Conservation (phyloP, 257 asterid genomes). For the Lavandula angustifolia region DNA sequence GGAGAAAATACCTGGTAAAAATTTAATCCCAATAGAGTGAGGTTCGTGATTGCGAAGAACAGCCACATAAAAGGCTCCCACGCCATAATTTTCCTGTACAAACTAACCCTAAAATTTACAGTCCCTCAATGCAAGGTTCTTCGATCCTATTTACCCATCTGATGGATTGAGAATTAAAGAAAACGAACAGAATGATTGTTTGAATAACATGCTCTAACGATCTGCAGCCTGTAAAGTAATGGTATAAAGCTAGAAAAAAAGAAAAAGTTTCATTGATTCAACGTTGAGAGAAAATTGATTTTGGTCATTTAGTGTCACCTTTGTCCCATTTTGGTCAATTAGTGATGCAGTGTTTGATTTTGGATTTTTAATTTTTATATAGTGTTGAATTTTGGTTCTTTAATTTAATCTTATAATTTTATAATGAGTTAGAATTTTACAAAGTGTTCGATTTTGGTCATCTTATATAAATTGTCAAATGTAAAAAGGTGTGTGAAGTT, state of each 20-base stretch:
- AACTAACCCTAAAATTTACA: conserved; percentile 23
- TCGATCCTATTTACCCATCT: conserved; percentile 6
- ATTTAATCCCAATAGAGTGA: conserved; percentile 56
- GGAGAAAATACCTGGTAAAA: conserved; percentile 66
- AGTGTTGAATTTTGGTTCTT: too few species aligned
- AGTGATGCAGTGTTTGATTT: too few species aligned
- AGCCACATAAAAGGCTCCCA: conserved; percentile 75
- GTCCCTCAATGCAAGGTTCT: conserved; percentile 3
- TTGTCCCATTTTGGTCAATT: too few species aligned
- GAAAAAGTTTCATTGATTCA: not conserved
- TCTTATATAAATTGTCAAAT: too few species aligned
- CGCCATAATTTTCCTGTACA: conserved; percentile 40
- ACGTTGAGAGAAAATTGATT: not conserved
- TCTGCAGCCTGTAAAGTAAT: conserved; percentile 24
- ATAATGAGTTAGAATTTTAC: too few species aligned
- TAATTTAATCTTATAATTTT: too few species aligned
- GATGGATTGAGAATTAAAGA: conserved; percentile 4
- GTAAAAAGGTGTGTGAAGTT: too few species aligned
- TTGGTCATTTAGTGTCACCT: too few species aligned
- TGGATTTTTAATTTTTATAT: too few species aligned
- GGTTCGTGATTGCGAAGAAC: conserved; percentile 49
- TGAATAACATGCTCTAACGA: conserved; percentile 15
- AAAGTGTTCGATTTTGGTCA: too few species aligned
- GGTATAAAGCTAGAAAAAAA: not conserved
- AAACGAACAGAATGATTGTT: conserved; percentile 3